These are phyloP conservation scores for Discostella stelligera DNA, from an alignment of 352 stramenopile genomes.

Conservation along the genomic window DNA sequence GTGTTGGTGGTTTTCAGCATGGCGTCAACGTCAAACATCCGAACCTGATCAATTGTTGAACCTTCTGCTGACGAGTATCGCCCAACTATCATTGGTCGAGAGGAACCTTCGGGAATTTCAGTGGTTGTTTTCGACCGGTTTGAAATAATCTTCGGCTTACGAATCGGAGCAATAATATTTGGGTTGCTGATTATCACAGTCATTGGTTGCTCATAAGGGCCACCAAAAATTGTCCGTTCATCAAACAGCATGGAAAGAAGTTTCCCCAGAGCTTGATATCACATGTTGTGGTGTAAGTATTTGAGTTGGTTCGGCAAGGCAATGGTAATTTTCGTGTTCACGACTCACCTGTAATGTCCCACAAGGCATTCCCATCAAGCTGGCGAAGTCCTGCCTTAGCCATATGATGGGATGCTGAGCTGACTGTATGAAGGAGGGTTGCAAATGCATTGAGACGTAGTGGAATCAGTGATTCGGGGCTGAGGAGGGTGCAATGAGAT, in stretches of 20 bases:
- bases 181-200: conserved; percentile 8
- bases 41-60: conserved; percentile 5
- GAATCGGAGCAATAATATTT: conserved; percentile 35
- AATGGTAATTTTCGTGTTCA: conserved; percentile 1
- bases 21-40: conserved; percentile 57
- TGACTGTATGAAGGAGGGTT: conserved; percentile 70
- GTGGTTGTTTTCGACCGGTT: conserved; percentile 42
- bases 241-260: conserved; percentile 56
- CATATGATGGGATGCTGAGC: conserved; percentile 65
- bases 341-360: conserved; percentile 53
- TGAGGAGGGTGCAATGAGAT: conserved; percentile 8
- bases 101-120: conserved; percentile 5
- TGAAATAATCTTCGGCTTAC: conserved; percentile 49
- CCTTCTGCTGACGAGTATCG: conserved; percentile 57
- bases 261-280: conserved; percentile 43
- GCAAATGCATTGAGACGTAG: conserved; percentile 81
- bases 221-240: conserved; percentile 48
- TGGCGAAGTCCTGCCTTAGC: conserved; percentile 70
- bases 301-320: neutral
- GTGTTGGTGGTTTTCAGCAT: conserved; percentile 35
- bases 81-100: conserved; percentile 36
- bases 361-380: conserved; percentile 72
- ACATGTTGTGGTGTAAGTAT: conserved; percentile 2
- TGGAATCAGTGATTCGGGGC: conserved; percentile 70
- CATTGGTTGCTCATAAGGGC: conserved; percentile 38